Base-by-base conservation (phyloP, 2,329 filamentous ascomycete species). In the Cryphonectria japonica region DNA sequence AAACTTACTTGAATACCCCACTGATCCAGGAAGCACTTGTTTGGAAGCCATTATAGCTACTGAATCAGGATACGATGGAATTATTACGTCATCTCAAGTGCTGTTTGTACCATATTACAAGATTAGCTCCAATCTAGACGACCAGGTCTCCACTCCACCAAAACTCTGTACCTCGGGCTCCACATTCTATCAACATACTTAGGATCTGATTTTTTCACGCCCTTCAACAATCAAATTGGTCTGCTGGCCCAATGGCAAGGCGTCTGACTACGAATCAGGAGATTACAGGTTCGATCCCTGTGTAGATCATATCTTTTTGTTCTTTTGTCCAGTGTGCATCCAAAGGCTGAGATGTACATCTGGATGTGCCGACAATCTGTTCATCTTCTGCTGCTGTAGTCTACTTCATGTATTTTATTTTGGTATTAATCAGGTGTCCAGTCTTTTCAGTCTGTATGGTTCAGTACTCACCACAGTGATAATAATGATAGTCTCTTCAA, bases 181-280 rank as follows among this genome's bases (percentile, higher is more conserved):
- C 59, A 39, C 59, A 22, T 3, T 1, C 3, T 3, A 9, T 14
- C 29, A 39, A 11, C 7, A 61, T 61, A 61, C 59, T 39, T 61
- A 14, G 7, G 26, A 11, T 26, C 34, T 39, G 1, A 8, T 39
- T 22, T 22, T n/a, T n/a, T 5, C 26, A 29, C 0, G 2, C 8
- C 14, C 13, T 37, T 1, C 34, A 61, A n/a, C 59, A 61, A 59
- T 7, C 22, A 64, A 64, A 64, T 8, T 9, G 74, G 73, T 70
- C 73, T 60, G 67, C 68, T 78, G 77, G 77, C 76, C 75, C 75
- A 77, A 77, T 79, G 78, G 74, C 78, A 79, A 79, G 77, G 78
- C 78, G 78, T 77, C 77, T 79, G 78, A 78, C 78, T 79, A 79
- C 78, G 78, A 79, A 80, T 78, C 78, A 79, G 78, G 77, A 78